phyloP scores from a whole-genome alignment of 495 filamentous ascomycete genomes.

The Chlorociboria aeruginascens region DNA sequence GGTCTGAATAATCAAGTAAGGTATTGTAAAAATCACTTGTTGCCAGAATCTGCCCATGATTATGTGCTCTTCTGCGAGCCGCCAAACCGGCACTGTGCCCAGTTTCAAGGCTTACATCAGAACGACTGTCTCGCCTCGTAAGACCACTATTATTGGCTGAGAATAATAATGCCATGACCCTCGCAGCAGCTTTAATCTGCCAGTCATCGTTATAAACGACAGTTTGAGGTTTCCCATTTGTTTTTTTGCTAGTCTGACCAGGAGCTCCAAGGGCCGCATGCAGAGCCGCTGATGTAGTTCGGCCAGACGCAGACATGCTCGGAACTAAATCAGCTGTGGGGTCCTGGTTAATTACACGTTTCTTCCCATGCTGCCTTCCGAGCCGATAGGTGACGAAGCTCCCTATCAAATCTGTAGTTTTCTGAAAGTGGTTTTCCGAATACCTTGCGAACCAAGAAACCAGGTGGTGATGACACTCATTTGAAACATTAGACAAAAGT shows the following conservation, averaged over 20 bases:
- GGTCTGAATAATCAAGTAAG: conserved; percentile 71
- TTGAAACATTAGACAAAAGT: conserved; percentile 61
- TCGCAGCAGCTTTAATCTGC: conserved; percentile 77
- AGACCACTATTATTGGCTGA: conserved; percentile 59
- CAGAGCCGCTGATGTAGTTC: conserved; percentile 53
- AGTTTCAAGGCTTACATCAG: neutral
- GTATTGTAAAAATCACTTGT: conserved; percentile 84
- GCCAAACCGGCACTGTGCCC: conserved; percentile 19
- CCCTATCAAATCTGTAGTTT: conserved; percentile 60
- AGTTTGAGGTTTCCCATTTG: conserved; percentile 38
- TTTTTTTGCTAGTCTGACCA: conserved; percentile 27
- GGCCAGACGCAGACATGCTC: conserved; percentile 47
- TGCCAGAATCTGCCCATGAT: conserved; percentile 53
- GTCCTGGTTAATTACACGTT: conserved; percentile 42
- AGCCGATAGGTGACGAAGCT: conserved; percentile 78
- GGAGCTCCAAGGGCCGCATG: conserved; percentile 63
- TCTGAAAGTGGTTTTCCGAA: conserved; percentile 54
- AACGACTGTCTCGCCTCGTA: conserved; percentile 12
- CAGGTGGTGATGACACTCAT: conserved; percentile 69
- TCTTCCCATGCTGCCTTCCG: conserved; percentile 59
- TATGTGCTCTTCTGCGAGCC: conserved; percentile 26
- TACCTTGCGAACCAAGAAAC: conserved; percentile 76
- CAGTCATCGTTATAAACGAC: conserved; percentile 74
- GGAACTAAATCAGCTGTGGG: conserved; percentile 58
- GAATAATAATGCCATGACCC: conserved; percentile 74